phyloP scores from a whole-genome alignment of 2,329 filamentous ascomycete genomes.

The Epichloe gansuensis region DNA sequence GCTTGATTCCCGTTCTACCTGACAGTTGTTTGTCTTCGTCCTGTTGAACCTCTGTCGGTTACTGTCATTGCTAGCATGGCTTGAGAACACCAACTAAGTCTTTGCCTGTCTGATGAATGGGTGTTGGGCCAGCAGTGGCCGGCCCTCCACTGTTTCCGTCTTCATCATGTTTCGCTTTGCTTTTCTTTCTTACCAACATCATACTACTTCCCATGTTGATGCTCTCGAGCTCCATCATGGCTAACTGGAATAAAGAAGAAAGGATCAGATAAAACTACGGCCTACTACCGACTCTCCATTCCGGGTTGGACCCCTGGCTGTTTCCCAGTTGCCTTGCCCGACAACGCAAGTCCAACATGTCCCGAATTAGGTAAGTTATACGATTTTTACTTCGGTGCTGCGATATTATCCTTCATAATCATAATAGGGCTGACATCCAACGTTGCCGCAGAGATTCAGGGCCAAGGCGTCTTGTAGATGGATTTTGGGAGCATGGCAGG shows the following conservation, averaged over 20 bases:
- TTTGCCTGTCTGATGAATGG: neutral
- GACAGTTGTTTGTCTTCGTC: neutral
- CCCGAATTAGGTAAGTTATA: neutral
- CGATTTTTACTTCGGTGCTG: too few species aligned
- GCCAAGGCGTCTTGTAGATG: constrained; percentile 8
- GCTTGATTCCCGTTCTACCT: neutral
- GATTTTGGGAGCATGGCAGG: constrained; percentile 50
- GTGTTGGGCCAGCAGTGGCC: too few species aligned
- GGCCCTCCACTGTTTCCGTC: neutral
- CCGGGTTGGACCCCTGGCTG: neutral
- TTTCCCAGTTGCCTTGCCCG: neutral
- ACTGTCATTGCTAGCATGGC: neutral
- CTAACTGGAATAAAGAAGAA: neutral
- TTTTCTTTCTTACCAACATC: neutral
- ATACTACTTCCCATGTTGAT: too few species aligned
- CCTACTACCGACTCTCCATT: neutral
- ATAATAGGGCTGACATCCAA: neutral
- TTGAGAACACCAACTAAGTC: neutral
- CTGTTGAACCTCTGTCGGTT: too few species aligned
- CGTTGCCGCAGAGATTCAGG: neutral
- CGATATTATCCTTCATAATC: neutral
- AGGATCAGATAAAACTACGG: neutral
- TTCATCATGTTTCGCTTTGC: neutral
- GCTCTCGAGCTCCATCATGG: too few species aligned
- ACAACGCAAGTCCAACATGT: neutral